phyloP scores from a whole-genome alignment of 2,329 filamentous ascomycete species.

The Cladophialophora bantiana region DNA sequence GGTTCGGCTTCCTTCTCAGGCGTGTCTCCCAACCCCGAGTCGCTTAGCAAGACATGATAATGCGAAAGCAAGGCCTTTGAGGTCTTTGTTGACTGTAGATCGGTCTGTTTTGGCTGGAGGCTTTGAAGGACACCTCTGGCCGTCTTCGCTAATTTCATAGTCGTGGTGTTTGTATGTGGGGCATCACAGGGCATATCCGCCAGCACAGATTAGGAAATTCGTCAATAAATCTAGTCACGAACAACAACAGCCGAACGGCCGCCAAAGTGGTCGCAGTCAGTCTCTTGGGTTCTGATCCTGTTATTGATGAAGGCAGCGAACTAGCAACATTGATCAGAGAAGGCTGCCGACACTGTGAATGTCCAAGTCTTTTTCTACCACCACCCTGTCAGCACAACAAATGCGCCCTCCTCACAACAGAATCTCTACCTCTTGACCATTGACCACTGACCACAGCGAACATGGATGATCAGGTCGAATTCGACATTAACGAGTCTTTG shows the following conservation, averaged over 20 bases:
- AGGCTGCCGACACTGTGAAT: slow-evolving; percentile 3
- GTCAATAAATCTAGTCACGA: slow-evolving; percentile 27
- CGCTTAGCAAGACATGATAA: slow-evolving; percentile 25
- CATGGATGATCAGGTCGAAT: slow-evolving; percentile 73
- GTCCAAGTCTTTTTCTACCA: neutral
- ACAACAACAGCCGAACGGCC: slow-evolving; percentile 2
- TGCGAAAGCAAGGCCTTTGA: slow-evolving; percentile 15
- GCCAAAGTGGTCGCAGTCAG: slow-evolving; percentile 15
- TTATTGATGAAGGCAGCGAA: neutral
- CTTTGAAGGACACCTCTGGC: slow-evolving; percentile 32
- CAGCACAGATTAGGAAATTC: slow-evolving; percentile 25
- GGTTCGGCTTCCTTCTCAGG: slow-evolving; percentile 8
- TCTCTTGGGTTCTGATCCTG: neutral
- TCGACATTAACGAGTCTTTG: slow-evolving; percentile 95
- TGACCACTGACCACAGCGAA: slow-evolving; percentile 38
- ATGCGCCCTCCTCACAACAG: neutral
- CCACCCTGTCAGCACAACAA: neutral
- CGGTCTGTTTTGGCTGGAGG: slow-evolving; percentile 31
- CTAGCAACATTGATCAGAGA: neutral
- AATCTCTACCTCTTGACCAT: neutral
- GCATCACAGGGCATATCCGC: slow-evolving; percentile 1
- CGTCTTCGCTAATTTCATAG: slow-evolving; percentile 33
- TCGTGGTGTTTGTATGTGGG: slow-evolving; percentile 24
- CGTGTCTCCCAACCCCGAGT: slow-evolving; percentile 8
- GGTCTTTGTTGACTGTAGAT: slow-evolving; percentile 17